Evolutionary conservation across 75 land plant species (phyloP).

Genomic region (Adiantum capillusveneris): DNA sequence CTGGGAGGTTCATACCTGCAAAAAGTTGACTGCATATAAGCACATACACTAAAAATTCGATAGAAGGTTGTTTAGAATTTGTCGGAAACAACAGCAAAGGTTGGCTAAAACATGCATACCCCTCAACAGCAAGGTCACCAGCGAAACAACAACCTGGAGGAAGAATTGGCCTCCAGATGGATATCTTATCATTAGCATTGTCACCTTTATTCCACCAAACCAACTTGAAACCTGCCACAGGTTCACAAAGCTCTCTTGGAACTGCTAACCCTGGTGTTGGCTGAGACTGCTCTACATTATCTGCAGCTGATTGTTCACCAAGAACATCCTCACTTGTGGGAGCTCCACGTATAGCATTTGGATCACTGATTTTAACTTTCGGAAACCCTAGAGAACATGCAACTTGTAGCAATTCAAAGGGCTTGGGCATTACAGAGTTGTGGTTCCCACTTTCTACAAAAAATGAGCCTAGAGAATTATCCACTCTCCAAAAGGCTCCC

Average conservation of each 20-base stretch:
- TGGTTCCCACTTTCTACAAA: conserved; percentile 25
- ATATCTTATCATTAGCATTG: conserved; percentile 42
- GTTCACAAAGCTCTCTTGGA: conserved; percentile 39
- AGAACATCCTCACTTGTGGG: too few species aligned
- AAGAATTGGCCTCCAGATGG: conserved; percentile 88
- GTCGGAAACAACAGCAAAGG: too few species aligned
- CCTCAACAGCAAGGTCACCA: conserved; percentile 86
- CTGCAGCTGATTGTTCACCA: neutral
- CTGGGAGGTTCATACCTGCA: conserved; percentile 90
- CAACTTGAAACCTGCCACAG: conserved; percentile 57
- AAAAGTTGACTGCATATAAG: neutral
- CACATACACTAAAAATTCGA: too few species aligned
- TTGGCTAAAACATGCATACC: too few species aligned
- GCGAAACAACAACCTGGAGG: conserved; percentile 65
- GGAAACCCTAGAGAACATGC: conserved; percentile 14
- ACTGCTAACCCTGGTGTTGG: neutral
- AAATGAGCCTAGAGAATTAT: conserved; percentile 81
- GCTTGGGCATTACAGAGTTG: neutral
- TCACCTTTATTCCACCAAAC: conserved; percentile 78
- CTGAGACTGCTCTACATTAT: conserved; percentile 3
- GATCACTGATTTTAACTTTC: neutral
- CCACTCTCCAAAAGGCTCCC: conserved; percentile 78
- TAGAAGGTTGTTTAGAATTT: too few species aligned
- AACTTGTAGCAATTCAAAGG: neutral
- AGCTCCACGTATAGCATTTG: neutral